These are phyloP conservation scores for Hypomontagnella submonticulosa DNA, from an alignment of 495 filamentous ascomycete species.

Conservation along the genomic window DNA sequence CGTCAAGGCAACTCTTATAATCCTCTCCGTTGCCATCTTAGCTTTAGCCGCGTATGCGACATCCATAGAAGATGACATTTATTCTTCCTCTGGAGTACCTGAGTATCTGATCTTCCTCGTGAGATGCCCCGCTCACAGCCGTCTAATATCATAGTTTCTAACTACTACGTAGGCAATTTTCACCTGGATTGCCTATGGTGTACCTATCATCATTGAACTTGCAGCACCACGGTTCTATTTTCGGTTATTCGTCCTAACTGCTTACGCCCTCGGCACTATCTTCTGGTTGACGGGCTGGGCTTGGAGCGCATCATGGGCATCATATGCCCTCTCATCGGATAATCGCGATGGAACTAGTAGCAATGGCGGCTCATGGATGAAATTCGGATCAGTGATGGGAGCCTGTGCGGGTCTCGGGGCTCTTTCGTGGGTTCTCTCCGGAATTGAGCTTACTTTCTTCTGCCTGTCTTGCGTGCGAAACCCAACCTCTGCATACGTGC, in stretches of 20 bases:
- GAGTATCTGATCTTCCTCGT: constrained; percentile 54
- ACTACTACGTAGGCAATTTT: constrained; percentile 43
- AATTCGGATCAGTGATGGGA: constrained; percentile 45
- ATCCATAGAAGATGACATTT: constrained; percentile 39
- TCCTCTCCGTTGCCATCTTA: constrained; percentile 51
- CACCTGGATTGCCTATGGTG: constrained; percentile 52
- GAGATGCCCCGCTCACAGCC: constrained; percentile 8
- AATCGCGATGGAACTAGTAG: background rate
- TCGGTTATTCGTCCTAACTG: constrained; percentile 47
- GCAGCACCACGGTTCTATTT: constrained; percentile 49
- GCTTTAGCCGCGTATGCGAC: constrained; percentile 48
- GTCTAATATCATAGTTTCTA: background rate
- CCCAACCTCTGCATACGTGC: constrained; percentile 36
- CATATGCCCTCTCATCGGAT: constrained; percentile 38
- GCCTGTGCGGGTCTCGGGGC: constrained; percentile 56
- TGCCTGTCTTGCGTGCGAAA: constrained; percentile 21
- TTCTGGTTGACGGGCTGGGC: constrained; percentile 58
- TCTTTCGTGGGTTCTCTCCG: constrained; percentile 51
- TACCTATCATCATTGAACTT: constrained; percentile 42
- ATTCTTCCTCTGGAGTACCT: constrained; percentile 40
- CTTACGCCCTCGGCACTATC: constrained; percentile 49
- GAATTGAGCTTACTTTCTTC: constrained; percentile 53
- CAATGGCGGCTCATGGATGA: constrained; percentile 15
- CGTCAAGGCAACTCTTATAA: constrained; percentile 50
- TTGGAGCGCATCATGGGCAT: constrained; percentile 51